Evolutionary conservation across 106 monocot species (phyloP).

Genomic region (Iris macrosiphon): DNA sequence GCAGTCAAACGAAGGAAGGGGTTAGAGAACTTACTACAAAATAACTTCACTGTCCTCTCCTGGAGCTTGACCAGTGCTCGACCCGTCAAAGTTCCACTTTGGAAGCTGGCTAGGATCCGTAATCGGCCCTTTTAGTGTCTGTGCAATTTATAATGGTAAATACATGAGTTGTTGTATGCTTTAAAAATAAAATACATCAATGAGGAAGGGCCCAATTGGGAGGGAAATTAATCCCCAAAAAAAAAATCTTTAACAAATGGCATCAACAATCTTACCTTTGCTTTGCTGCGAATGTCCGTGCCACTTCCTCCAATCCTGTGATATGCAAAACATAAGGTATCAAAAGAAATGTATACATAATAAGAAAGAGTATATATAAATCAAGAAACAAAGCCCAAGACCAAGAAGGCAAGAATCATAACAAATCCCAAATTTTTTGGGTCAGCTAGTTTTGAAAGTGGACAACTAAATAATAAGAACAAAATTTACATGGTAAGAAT

Average conservation of each 20-base stretch:
- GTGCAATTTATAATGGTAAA: slow-evolving; percentile 6
- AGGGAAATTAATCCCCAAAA: too few species aligned
- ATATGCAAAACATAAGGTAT: background rate
- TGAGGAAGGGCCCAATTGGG: too few species aligned
- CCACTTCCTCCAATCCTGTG: slow-evolving; percentile 55
- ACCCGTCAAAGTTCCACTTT: slow-evolving; percentile 53
- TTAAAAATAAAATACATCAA: too few species aligned
- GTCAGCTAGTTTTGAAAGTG: too few species aligned
- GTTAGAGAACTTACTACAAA: slow-evolving; percentile 19
- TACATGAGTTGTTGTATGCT: too few species aligned
- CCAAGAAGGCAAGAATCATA: too few species aligned
- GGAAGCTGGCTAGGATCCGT: slow-evolving; percentile 40
- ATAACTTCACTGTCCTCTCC: slow-evolving; percentile 58
- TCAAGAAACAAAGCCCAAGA: too few species aligned
- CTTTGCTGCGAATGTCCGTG: slow-evolving; percentile 54
- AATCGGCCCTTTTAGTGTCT: slow-evolving; percentile 34
- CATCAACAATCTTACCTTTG: slow-evolving; percentile 24
- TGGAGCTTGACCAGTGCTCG: slow-evolving; percentile 46
- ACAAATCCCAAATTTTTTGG: too few species aligned
- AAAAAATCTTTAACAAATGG: background rate
- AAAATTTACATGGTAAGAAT: too few species aligned
- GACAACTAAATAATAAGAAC: too few species aligned
- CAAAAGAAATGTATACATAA: background rate
- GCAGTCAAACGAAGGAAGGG: background rate
- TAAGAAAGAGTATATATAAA: too few species aligned